Percentiles rank a stretch among this genome's conserved stretches.
Evolutionary conservation across 192 early-diverging fungal species (phyloP).

Genomic region (Oehlia diaphana): DNA sequence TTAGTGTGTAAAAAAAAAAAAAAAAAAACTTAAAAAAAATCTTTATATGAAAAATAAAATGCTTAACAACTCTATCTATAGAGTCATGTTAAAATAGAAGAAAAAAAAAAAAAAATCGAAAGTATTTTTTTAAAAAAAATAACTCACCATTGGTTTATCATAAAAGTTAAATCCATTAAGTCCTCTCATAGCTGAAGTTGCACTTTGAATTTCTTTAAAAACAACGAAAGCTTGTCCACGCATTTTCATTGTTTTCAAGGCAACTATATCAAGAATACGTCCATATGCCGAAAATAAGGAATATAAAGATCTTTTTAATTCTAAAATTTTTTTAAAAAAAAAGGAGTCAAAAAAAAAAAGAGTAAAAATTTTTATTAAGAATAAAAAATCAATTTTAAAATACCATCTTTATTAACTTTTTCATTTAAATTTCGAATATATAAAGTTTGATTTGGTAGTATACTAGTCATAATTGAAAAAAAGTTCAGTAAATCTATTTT

Average conservation of each 20-base stretch:
- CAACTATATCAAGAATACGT: constrained; percentile 83
- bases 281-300: constrained; percentile 87
- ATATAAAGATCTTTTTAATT: constrained; percentile 73
- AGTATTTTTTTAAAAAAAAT: background rate
- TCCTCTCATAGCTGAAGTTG: constrained; percentile 83
- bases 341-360: no score
- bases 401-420: constrained; percentile 74
- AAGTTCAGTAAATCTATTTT: no score
- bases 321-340: constrained; percentile 35
- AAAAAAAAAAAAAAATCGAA: background rate
- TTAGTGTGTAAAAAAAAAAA: background rate
- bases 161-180: constrained; percentile 89
- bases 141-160: constrained; percentile 73
- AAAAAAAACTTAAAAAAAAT: background rate
- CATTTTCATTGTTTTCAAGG: constrained; percentile 75
- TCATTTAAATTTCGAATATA: constrained; percentile 79
- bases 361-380: no score
- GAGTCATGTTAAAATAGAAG: background rate
- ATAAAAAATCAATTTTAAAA: constrained; percentile 6
- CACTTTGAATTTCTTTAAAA: constrained; percentile 79
- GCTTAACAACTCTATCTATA: background rate
- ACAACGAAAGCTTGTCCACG: constrained; percentile 96
- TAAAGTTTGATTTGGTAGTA: constrained; percentile 76
- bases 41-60: background rate
- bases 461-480: constrained; percentile 7